Evolutionary conservation across 2,329 filamentous ascomycete genomes (phyloP).

Genomic region (Aureobasidium subglaciale): DNA sequence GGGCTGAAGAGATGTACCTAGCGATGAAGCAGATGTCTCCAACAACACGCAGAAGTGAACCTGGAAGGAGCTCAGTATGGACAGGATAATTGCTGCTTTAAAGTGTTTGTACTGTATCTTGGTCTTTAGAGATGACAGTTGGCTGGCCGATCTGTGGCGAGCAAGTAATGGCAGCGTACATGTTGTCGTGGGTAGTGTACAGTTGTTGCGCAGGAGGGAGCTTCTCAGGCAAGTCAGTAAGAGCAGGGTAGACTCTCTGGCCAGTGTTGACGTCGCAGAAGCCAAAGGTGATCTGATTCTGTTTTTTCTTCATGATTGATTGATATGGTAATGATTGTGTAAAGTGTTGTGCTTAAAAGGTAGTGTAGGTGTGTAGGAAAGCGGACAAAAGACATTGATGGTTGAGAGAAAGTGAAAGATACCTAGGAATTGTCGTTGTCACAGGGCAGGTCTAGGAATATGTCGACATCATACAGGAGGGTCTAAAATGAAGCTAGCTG

Average conservation of each 20-base stretch:
- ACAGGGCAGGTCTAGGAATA: constrained; percentile 5
- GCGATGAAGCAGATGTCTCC: constrained; percentile 49
- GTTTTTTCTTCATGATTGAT: constrained; percentile 16
- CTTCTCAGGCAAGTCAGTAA: constrained; percentile 28
- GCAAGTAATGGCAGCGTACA: constrained; percentile 51
- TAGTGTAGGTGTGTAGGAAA: not conserved
- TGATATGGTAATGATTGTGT: no score
- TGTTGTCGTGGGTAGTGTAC: constrained; percentile 20
- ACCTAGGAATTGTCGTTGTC: constrained; percentile 1
- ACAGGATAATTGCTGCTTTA: not conserved
- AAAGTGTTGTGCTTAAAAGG: not conserved
- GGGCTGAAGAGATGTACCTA: constrained; percentile 6
- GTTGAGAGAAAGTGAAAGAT: not conserved
- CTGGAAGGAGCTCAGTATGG: constrained; percentile 21
- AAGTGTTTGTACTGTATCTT: constrained; percentile 28
- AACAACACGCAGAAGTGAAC: constrained; percentile 62
- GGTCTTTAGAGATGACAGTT: constrained; percentile 48
- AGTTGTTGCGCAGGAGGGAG: constrained; percentile 23
- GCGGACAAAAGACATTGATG: not conserved
- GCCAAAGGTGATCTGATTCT: constrained; percentile 18
- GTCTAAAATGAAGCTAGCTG: not conserved
- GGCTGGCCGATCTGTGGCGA: constrained; percentile 71
- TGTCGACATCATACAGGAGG: constrained; percentile 5
- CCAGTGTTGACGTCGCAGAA: constrained; percentile 29
- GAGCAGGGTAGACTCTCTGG: constrained; percentile 29